phyloP scores from a whole-genome alignment of 805 yeast species.

The Candida michaelii region DNA sequence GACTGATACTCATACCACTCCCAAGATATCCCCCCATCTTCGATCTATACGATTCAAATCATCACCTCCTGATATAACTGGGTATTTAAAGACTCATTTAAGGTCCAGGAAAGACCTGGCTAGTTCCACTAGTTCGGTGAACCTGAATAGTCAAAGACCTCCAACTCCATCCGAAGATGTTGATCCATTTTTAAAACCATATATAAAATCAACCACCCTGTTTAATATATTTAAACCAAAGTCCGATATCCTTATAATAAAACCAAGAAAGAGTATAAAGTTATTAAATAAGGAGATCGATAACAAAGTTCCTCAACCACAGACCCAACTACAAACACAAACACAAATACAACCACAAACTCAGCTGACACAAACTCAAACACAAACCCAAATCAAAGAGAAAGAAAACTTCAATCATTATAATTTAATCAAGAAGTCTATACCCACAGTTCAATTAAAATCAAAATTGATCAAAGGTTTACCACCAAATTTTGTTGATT shows the following conservation, averaged over 20 bases:
- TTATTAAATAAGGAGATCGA: background rate
- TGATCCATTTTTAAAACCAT: slow-evolving; percentile 14
- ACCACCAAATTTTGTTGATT: slow-evolving; percentile 7
- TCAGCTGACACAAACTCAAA: background rate
- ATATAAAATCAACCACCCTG: slow-evolving; percentile 10
- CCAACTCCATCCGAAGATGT: background rate
- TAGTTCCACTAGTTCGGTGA: background rate
- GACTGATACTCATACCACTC: slow-evolving; percentile 13
- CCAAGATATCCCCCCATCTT: slow-evolving; percentile 9
- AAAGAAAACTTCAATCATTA: slow-evolving; percentile 8
- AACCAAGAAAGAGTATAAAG: background rate
- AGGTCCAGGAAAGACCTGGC: background rate
- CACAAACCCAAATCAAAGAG: background rate
- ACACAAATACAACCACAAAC: background rate
- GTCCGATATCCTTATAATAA: slow-evolving; percentile 4
- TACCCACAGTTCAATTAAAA: slow-evolving; percentile 1
- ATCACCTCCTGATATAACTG: slow-evolving; percentile 2
- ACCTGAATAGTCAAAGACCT: background rate
- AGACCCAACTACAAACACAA: background rate
- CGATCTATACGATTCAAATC: slow-evolving; percentile 6
- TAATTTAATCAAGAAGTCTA: slow-evolving; percentile 6
- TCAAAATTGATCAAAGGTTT: slow-evolving; percentile 4
- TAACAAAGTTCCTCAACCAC: background rate
- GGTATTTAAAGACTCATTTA: background rate
- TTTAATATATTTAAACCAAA: slow-evolving; percentile 2